A percentile compares a stretch with the other conserved stretches of the same genome.
Evolutionary conservation across 257 asterid species (phyloP).

Genomic region (Ligustrum vulgare): DNA sequence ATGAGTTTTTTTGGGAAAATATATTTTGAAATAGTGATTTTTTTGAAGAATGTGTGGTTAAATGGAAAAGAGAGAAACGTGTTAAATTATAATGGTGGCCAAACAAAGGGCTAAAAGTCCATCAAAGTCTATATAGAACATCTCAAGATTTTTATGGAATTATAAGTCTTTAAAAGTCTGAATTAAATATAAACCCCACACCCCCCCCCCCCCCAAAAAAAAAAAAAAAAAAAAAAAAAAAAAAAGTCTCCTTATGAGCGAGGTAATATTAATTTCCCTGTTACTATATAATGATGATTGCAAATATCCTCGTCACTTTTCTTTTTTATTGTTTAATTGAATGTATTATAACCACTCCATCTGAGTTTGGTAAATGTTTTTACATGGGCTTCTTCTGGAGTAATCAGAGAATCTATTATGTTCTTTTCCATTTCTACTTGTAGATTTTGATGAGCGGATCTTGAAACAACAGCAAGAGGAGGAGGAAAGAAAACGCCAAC

Average conservation of each 20-base stretch:
- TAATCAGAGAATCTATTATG: background rate
- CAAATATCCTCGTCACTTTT: background rate
- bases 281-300: background rate
- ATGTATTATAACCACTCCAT: background rate
- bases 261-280: background rate
- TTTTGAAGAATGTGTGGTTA: too few species aligned
- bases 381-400: background rate
- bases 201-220: too few species aligned
- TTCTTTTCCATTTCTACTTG: constrained; percentile 8
- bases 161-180: too few species aligned
- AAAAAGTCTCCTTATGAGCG: background rate
- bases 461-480: constrained; percentile 95
- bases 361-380: background rate
- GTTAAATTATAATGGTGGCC: too few species aligned
- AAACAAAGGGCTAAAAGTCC: too few species aligned
- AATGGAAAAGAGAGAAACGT: too few species aligned
- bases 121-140: too few species aligned
- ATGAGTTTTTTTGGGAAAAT: too few species aligned
- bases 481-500: constrained; percentile 90
- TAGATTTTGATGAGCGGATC: constrained; percentile 89
- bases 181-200: too few species aligned
- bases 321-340: background rate
- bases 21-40: too few species aligned
- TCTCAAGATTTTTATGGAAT: too few species aligned
- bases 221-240: too few species aligned